Base-by-base conservation (phyloP, 2,329 filamentous ascomycete species). In the Catunica adiposa region DNA sequence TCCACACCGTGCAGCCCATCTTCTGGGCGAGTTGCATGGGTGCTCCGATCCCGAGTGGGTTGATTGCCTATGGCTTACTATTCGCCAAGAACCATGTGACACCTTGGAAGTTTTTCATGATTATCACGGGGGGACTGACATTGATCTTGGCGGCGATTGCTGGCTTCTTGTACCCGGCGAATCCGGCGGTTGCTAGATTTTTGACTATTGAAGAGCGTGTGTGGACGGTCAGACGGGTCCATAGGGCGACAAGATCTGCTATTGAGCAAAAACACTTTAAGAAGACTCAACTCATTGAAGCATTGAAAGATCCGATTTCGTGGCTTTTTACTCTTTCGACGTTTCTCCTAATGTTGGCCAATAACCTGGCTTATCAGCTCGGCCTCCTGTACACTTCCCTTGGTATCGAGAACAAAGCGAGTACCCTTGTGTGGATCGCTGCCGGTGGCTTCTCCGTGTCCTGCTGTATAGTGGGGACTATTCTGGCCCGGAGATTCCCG, bases 81-180 rank as follows among this genome's bases (percentile, higher is more conserved):
- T 47, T 47, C 22, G 34, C 20, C 11, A 37, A 58, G 1, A 25
- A 47, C 0, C 67, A 69, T 5, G 67, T 78, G 4, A 66, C 70
- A 0, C 64, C 67, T 23, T 80, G 76, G 76, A 76, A 74, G 70
- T 77, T 76, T 58, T 71, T 79, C 29, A 82, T 79, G 65, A 61
- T 80, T 15, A 77, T 80, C 58, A 78, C 79, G 60, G 72, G 76
- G 1, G 72, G 74, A 60, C 70, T 80, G 58, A 76, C 76, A 29
- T 65, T 72, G 17, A 62, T 69, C 17, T 79, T 77, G 73, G 78
- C 51, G 0, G 64, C 80, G 6, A 64, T 73, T 1, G 75, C 76
- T 8, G 74, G 76, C 66, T 73, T 78, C 59, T 63, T 78, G 44
- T 69, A 86, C 1, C 77, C 82, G 0, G 79, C 86, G 62, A 71